A percentile compares a stretch with the other conserved stretches of the same genome.
phyloP scores from a whole-genome alignment of 2,329 filamentous ascomycete genomes.

The Parascedosporium putredinis region DNA sequence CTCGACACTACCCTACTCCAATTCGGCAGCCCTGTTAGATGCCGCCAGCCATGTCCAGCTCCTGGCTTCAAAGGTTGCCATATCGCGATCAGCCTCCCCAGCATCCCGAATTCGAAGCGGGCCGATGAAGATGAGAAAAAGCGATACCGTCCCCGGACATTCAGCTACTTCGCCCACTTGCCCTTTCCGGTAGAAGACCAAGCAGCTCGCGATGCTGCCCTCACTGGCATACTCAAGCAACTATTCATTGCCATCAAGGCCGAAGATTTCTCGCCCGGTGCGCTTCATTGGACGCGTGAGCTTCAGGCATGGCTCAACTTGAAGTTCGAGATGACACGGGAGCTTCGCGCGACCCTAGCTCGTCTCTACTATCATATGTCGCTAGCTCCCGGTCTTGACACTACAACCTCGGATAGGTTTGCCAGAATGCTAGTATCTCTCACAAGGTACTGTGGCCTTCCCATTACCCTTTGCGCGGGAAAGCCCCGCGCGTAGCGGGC shows the following conservation, averaged over 20 bases:
- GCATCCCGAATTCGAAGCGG: constrained; percentile 42
- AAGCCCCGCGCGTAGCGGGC: no score
- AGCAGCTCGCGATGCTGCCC: constrained; percentile 61
- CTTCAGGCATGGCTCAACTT: constrained; percentile 88
- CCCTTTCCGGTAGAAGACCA: constrained; percentile 84
- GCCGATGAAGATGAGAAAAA: constrained; percentile 42
- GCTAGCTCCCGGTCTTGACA: constrained; percentile 80
- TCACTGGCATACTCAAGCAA: constrained; percentile 83
- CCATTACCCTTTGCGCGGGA: no score
- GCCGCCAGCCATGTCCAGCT: constrained; percentile 22
- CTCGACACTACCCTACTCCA: constrained; percentile 22
- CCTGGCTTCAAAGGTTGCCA: constrained; percentile 29
- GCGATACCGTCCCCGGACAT: constrained; percentile 77
- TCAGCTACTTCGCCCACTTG: constrained; percentile 82
- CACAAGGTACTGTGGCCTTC: constrained; percentile 74
- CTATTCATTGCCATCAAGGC: constrained; percentile 86
- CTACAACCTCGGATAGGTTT: constrained; percentile 74
- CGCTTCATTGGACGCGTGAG: constrained; percentile 94
- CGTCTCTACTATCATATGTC: constrained; percentile 91
- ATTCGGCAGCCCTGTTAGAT: constrained; percentile 20
- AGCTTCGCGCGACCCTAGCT: constrained; percentile 72
- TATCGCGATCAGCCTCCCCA: constrained; percentile 84
- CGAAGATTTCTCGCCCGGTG: constrained; percentile 88
- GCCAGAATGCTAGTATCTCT: constrained; percentile 92
- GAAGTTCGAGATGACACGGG: constrained; percentile 91